Conservation (phyloP, 768 basidiomycete species). For the Suillus decipiens region DNA sequence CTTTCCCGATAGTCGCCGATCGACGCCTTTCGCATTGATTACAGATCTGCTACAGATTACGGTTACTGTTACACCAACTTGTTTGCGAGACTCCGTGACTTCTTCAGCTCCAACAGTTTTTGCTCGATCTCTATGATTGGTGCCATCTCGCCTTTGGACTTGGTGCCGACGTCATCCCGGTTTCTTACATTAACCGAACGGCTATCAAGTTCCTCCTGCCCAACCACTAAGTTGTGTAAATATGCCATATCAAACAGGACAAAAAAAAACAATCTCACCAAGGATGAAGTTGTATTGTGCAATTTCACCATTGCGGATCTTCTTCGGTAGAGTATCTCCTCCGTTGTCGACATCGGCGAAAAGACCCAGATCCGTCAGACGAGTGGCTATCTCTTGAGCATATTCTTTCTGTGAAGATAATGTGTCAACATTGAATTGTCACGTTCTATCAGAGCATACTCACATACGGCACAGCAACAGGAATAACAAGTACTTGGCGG, state of each 20-base stretch:
- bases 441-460: constrained; percentile 35
- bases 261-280: constrained; percentile 51
- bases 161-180: constrained; percentile 88
- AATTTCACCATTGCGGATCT: constrained; percentile 95
- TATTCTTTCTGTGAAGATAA: constrained; percentile 72
- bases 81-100: constrained; percentile 52
- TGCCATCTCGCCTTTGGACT: constrained; percentile 75
- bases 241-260: background rate
- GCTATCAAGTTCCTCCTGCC: constrained; percentile 85
- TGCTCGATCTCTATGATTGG: constrained; percentile 68
- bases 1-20: constrained; percentile 4
- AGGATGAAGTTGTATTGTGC: constrained; percentile 98
- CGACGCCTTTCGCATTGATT: constrained; percentile 1
- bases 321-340: constrained; percentile 92
- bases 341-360: constrained; percentile 93
- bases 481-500: constrained; percentile 93
- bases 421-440: constrained; percentile 10
- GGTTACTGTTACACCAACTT: constrained; percentile 36
- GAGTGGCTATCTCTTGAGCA: constrained; percentile 76
- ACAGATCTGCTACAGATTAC: background rate
- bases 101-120: constrained; percentile 76
- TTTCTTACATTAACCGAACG: constrained; percentile 94
- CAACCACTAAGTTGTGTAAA: constrained; percentile 67
- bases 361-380: constrained; percentile 67
- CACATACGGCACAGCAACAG: constrained; percentile 88